Conservation (phyloP, 2,329 filamentous ascomycete genomes). For the Arthroderma sp. region DNA sequence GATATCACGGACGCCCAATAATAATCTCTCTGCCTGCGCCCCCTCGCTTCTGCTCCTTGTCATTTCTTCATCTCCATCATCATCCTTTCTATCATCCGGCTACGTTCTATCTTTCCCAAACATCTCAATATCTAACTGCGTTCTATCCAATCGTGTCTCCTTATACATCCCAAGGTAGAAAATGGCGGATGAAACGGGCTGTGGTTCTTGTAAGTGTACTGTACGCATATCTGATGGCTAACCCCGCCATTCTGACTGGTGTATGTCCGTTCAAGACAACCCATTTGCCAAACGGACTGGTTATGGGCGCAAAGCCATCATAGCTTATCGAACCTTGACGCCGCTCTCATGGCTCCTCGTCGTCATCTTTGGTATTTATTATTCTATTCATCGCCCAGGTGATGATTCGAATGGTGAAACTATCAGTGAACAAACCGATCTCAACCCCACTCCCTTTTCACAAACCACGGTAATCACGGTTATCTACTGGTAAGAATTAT, state of each 20-base stretch:
- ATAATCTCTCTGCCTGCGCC: too few relatives aligned
- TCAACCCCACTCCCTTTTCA: slow-evolving; percentile 58
- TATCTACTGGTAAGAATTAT: slow-evolving; percentile 57
- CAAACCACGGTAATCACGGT: slow-evolving; percentile 50
- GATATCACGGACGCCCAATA: too few relatives aligned
- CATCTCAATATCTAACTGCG: background rate
- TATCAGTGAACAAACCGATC: slow-evolving; percentile 63
- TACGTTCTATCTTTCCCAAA: too few relatives aligned
- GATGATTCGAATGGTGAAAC: slow-evolving; percentile 49
- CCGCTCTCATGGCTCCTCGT: slow-evolving; percentile 62
- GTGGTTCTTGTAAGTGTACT: background rate
- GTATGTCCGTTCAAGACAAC: slow-evolving; percentile 43
- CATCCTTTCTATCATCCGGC: too few relatives aligned
- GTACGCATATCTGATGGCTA: background rate
- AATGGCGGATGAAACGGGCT: background rate
- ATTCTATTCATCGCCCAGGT: slow-evolving; percentile 50
- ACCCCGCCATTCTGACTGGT: background rate
- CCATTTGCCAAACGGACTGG: slow-evolving; percentile 61
- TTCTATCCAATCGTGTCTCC: slow-evolving; percentile 2
- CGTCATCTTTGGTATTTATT: slow-evolving; percentile 60
- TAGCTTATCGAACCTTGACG: slow-evolving; percentile 63
- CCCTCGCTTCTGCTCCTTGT: too few relatives aligned
- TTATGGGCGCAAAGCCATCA: slow-evolving; percentile 47
- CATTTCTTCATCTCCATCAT: too few relatives aligned
- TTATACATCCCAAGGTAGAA: background rate